Evolutionary conservation across 2,329 filamentous ascomycete species (phyloP), one percentile per base, ranked within the genome.

Genomic region (Chaetomiaceae sp.): DNA sequence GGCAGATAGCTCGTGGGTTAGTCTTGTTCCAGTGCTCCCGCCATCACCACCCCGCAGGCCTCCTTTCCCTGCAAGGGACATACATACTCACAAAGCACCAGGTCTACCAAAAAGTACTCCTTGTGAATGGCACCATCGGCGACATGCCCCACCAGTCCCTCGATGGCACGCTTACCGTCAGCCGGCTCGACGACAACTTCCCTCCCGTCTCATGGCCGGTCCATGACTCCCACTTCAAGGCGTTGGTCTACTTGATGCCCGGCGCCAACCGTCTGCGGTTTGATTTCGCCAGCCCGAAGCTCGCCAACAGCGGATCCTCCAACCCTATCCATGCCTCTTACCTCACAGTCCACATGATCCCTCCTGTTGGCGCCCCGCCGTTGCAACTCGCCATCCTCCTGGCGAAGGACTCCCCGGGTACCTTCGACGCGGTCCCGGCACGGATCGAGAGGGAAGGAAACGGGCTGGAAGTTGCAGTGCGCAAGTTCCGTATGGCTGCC

Each of bases 401-500:
- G 10, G 93, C 83, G 20, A 91, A 86, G 65, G 93, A 99, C 65
- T 97, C 92, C 0, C 83, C 87, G 0, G 87, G 79, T 34, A 92
- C 85, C 2, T 96, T 87, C 62, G 91, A 97, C 70, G 84, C 89
- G 4, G 78, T 84, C 14, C 90, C 89, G 1, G 82, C 89, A 48
- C 81, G 87, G 43, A 73, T 80, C 49, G 82, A 87, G 66, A 83
- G 79, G 59, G 91, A 95, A 73, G 91, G 89, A 16, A 95, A 96
- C 67, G 79, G 78, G 1, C 65, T 97, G 31, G 85, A 91, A 10
- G 82, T 81, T 7, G 93, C 93, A 0, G 78, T 95, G 45, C 82
- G 81, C 62, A 99, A 99, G 66, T 96, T 93, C 66, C 82, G 91
- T 56, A 96, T 95, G 87, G 86, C 90, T 16, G 92, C 89, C 20